Conservation (phyloP, 2,329 filamentous ascomycete species). For the Colletotrichum sansevieriae region DNA sequence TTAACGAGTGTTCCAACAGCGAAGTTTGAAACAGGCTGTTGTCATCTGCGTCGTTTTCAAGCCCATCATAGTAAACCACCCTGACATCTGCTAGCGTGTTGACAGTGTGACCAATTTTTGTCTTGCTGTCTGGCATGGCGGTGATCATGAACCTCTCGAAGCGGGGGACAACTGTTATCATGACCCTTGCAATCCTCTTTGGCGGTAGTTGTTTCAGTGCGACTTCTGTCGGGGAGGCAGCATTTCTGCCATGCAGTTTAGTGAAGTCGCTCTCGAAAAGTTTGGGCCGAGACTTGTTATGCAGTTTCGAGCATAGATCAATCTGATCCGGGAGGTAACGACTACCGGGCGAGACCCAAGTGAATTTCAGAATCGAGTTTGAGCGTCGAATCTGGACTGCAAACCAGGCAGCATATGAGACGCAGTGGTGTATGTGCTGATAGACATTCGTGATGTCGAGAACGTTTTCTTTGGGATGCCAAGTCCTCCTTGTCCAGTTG, state of each 20-base stretch:
- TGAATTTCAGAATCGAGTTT: constrained; percentile 42
- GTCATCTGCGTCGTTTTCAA: constrained; percentile 44
- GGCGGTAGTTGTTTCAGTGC: not conserved
- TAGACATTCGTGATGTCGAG: constrained; percentile 27
- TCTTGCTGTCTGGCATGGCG: constrained; percentile 18
- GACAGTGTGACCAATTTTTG: constrained; percentile 30
- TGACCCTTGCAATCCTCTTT: constrained; percentile 46
- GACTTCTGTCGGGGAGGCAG: not conserved
- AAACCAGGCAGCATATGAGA: constrained; percentile 50
- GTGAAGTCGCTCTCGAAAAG: constrained; percentile 12
- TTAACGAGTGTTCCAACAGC: constrained; percentile 42
- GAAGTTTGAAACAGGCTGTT: constrained; percentile 33
- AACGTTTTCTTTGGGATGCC: not conserved
- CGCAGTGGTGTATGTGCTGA: constrained; percentile 46
- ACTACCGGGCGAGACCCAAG: constrained; percentile 50
- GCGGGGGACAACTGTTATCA: constrained; percentile 48
- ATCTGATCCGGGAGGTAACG: constrained; percentile 43
- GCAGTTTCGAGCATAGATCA: constrained; percentile 44
- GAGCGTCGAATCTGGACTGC: constrained; percentile 47
- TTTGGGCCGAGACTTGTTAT: constrained; percentile 23
- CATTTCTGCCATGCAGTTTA: not conserved
- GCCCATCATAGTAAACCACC: constrained; percentile 49
- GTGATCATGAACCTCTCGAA: constrained; percentile 44
- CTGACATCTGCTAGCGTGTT: constrained; percentile 46
- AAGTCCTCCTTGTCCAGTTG: constrained; percentile 38